Evolutionary conservation across 495 filamentous ascomycete species (phyloP).

Genomic region (Aspergillus incahuasiensis): DNA sequence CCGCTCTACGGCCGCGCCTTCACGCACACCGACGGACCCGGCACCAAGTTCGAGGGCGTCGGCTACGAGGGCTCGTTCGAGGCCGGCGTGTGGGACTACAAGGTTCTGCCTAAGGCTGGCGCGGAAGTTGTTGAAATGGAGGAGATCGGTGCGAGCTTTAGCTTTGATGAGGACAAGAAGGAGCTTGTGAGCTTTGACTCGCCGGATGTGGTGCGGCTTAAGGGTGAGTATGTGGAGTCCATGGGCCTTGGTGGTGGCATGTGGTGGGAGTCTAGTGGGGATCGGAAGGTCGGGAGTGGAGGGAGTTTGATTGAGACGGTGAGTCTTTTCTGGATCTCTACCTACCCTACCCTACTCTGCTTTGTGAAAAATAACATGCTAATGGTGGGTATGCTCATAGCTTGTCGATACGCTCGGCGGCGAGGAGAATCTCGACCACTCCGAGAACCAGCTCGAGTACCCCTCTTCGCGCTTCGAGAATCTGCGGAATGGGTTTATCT

Average conservation of each 20-base stretch:
- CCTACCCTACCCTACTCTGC: not conserved
- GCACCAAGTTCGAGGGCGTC: slow-evolving; percentile 60
- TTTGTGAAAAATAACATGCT: not conserved
- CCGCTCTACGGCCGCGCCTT: slow-evolving; percentile 87
- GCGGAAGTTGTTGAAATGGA: slow-evolving; percentile 1
- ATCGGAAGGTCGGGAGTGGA: slow-evolving; percentile 48
- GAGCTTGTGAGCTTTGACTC: slow-evolving; percentile 79
- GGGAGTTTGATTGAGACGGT: slow-evolving; percentile 60
- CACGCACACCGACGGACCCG: slow-evolving; percentile 64
- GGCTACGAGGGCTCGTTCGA: slow-evolving; percentile 62
- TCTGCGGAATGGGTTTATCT: slow-evolving; percentile 23
- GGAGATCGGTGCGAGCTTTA: slow-evolving; percentile 53
- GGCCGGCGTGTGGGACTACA: slow-evolving; percentile 77
- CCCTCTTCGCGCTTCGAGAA: slow-evolving; percentile 32
- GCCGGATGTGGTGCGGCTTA: slow-evolving; percentile 50
- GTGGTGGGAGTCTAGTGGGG: slow-evolving; percentile 87
- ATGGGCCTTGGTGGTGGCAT: slow-evolving; percentile 72
- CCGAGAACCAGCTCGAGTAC: slow-evolving; percentile 31
- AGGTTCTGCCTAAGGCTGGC: slow-evolving; percentile 32
- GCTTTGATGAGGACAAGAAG: slow-evolving; percentile 53
- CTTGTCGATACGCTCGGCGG: slow-evolving; percentile 30
- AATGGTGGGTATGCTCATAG: slow-evolving; percentile 8
- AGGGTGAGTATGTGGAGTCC: slow-evolving; percentile 60
- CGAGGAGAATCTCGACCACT: slow-evolving; percentile 20
- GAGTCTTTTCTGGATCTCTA: slow-evolving; percentile 12